Base-by-base conservation (phyloP, 495 filamentous ascomycete genomes). In the Sordaria brevicollis region DNA sequence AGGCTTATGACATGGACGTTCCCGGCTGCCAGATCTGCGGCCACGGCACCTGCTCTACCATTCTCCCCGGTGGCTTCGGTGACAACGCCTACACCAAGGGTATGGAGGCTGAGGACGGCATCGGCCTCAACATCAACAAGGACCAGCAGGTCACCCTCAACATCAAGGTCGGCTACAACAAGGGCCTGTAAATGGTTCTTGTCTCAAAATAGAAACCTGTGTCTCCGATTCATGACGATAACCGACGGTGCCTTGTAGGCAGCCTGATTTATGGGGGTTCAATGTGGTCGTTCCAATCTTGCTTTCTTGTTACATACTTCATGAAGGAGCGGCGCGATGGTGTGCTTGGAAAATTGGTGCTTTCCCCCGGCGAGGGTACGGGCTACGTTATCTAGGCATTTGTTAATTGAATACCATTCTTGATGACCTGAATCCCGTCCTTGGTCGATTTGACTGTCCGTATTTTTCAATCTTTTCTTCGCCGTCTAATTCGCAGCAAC, bases 61-160 rank as follows among this genome's bases (percentile, higher is more conserved):
- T 81, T 69, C 66, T 68, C 43, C 68, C 74, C 72, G 76, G 75
- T 71, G 79, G 78, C 71, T 29, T n/a, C 10, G 78, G 72, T 65
- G 67, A 35, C 62, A 80, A 81, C 74, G 79, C 78, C 65, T 81
- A 79, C 75, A 74, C 74, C 68, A 74, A 69, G 49, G 80, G 79
- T 66, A 76, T 76, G 71, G 79, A 80, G 75, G 76, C 69, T 38
- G 29, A 67, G 5, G 77, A 80, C 66, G 80, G 79, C 62, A 68
- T 79, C 65, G 80, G 80, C 37, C 75, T 79, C 70, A 81, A 81
- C 78, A 65, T 78, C 43, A 5, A 35, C 10, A 11, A 72, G 54
- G 74, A 73, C 66, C 25, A 39, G 11, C 31, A 37, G 17, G 41
- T 67, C 68, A 37, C 29, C 49, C 69, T 80, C 35, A 29, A 68